Evolutionary conservation across 768 basidiomycete species (phyloP).

Genomic region (Tulasnella sp.): DNA sequence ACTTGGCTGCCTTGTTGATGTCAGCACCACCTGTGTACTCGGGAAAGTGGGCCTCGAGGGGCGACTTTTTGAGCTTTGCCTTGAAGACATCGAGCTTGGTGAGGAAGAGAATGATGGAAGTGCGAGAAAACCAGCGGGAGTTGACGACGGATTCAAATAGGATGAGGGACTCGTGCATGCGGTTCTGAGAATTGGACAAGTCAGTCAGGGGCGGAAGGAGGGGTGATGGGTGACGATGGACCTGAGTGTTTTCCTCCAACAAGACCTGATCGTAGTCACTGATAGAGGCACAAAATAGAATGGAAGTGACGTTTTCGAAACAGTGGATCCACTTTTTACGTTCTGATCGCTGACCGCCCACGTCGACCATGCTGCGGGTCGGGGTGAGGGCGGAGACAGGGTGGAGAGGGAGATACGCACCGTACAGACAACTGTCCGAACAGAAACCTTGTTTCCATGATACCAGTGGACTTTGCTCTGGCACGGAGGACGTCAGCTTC

Average conservation of each 20-base stretch:
- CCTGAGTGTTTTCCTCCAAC: conserved; percentile 44
- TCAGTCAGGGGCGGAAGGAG: not conserved
- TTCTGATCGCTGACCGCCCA: conserved; percentile 68
- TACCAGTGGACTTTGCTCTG: conserved; percentile 37
- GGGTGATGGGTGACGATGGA: not conserved
- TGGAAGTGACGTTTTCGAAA: conserved; percentile 54
- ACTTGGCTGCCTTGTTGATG: conserved; percentile 81
- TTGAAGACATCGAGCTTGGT: conserved; percentile 36
- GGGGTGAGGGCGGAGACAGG: not conserved
- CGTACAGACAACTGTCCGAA: conserved; percentile 36
- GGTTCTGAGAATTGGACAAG: no score
- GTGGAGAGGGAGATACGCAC: conserved; percentile 21
- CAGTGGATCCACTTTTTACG: conserved; percentile 75
- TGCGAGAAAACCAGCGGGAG: conserved; percentile 52
- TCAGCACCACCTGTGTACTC: conserved; percentile 37
- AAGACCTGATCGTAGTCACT: conserved; percentile 46
- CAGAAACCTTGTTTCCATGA: conserved; percentile 36
- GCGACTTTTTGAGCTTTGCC: conserved; percentile 34
- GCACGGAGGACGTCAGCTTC: conserved; percentile 35
- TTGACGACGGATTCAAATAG: conserved; percentile 71
- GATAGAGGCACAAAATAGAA: conserved; percentile 47
- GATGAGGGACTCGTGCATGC: conserved; percentile 60
- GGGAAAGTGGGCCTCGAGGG: conserved; percentile 35
- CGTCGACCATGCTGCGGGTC: conserved; percentile 49
- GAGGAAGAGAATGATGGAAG: conserved; percentile 32